A percentile compares a stretch with the other conserved stretches of the same genome.
Conservation (phyloP, 805 yeast species). For the Saccharomyces jurei region DNA sequence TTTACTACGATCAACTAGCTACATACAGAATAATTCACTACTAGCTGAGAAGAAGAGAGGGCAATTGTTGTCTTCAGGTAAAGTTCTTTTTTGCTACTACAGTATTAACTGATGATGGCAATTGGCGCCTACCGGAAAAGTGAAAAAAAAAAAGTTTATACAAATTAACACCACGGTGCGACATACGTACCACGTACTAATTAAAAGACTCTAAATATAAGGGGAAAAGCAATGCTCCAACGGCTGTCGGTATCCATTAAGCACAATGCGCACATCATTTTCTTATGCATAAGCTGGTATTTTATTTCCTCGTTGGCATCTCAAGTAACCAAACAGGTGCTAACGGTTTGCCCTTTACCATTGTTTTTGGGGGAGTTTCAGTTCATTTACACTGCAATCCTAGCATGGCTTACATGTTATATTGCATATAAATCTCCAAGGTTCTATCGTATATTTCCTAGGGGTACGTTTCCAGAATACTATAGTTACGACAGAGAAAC, state of each 20-base stretch:
- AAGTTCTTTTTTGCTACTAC: not conserved
- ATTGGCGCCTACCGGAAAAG: not conserved
- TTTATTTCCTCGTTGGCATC: constrained; percentile 54
- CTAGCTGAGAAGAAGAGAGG: not conserved
- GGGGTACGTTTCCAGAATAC: constrained; percentile 44
- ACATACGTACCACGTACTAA: not conserved
- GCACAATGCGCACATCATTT: constrained; percentile 25
- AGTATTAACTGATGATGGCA: not conserved
- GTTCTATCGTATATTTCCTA: constrained; percentile 38
- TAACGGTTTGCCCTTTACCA: constrained; percentile 51
- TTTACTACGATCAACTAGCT: not conserved
- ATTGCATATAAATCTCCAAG: constrained; percentile 29
- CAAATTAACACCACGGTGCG: not conserved
- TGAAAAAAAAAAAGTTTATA: not conserved
- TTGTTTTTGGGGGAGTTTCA: constrained; percentile 59
- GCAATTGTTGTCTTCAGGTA: too few species aligned
- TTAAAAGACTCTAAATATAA: not conserved
- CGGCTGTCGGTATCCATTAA: not conserved
- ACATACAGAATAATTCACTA: not conserved
- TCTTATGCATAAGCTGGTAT: constrained; percentile 53
- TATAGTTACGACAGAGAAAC: constrained; percentile 18
- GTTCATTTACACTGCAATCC: constrained; percentile 42
- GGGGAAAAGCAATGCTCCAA: not conserved
- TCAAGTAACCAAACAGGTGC: constrained; percentile 50
- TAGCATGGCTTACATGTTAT: constrained; percentile 35